Conservation (phyloP, 192 early-diverging fungal genomes). For the Backusella luteola region DNA sequence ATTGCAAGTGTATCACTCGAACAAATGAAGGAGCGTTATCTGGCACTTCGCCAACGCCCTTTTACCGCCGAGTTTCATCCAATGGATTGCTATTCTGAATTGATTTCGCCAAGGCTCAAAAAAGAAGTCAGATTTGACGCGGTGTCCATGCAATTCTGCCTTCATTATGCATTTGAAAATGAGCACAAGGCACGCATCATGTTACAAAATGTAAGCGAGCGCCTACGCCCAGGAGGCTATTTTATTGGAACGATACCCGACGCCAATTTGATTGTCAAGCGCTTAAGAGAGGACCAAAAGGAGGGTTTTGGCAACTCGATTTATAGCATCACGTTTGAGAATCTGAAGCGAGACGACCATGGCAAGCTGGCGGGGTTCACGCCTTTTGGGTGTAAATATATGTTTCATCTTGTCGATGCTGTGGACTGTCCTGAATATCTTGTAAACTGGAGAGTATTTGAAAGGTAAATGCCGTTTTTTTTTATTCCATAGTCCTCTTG, state of each 20-base stretch:
- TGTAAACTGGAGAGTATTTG: constrained; percentile 81
- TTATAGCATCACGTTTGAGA: constrained; percentile 85
- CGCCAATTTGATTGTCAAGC: constrained; percentile 78
- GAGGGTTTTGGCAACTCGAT: constrained; percentile 82
- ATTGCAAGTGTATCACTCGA: constrained; percentile 84
- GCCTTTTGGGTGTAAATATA: constrained; percentile 80
- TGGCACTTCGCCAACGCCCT: constrained; percentile 45
- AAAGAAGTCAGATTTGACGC: constrained; percentile 66
- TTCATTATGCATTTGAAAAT: constrained; percentile 93
- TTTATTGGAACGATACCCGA: constrained; percentile 96
- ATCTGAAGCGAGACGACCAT: constrained; percentile 36
- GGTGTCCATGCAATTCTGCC: constrained; percentile 94
- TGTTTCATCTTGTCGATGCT: constrained; percentile 92
- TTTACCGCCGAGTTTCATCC: constrained; percentile 80
- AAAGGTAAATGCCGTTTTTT: constrained; percentile 44
- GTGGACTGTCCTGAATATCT: constrained; percentile 97
- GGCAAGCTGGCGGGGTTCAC: constrained; percentile 43
- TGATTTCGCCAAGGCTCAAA: constrained; percentile 54
- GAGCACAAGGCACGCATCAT: constrained; percentile 80
- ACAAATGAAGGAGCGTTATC: constrained; percentile 76
- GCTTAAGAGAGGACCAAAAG: constrained; percentile 32
- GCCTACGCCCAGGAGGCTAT: constrained; percentile 69
- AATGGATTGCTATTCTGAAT: constrained; percentile 83
- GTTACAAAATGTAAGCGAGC: constrained; percentile 73
- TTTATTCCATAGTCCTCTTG: not conserved